Percentiles rank a stretch among this genome's conserved stretches.
Conservation (phyloP, 345 rosid species). For the Eucalyptus lansdowneana region DNA sequence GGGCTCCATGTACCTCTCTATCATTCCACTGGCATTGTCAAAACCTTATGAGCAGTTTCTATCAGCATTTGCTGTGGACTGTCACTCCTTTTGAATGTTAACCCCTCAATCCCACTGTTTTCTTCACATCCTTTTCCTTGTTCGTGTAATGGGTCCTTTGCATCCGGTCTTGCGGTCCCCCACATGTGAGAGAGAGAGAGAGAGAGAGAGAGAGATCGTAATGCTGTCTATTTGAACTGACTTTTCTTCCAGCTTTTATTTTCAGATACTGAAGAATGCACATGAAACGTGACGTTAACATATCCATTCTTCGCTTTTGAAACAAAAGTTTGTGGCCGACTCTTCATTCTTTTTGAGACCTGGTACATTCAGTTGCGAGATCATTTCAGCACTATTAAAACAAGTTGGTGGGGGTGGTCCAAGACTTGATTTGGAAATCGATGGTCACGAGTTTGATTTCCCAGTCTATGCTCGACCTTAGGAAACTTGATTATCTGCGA, state of each 20-base stretch:
- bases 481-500: not conserved
- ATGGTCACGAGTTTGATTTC: not conserved
- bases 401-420: not conserved
- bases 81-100: not conserved
- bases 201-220: not conserved
- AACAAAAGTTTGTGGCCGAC: not conserved
- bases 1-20: not conserved
- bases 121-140: not conserved
- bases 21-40: not conserved
- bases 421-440: not conserved
- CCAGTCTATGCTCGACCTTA: not conserved
- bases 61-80: slow-evolving; percentile 8
- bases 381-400: not conserved
- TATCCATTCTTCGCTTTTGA: not conserved
- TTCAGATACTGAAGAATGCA: not conserved
- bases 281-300: not conserved
- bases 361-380: not conserved
- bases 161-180: not conserved
- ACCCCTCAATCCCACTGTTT: not conserved
- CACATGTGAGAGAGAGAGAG: not conserved
- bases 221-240: not conserved
- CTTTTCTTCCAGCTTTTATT: not conserved
- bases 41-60: not conserved
- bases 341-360: not conserved
- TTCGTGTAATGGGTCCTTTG: not conserved